Conservation (phyloP, 805 yeast species). For the Jamesozyma gamospora region DNA sequence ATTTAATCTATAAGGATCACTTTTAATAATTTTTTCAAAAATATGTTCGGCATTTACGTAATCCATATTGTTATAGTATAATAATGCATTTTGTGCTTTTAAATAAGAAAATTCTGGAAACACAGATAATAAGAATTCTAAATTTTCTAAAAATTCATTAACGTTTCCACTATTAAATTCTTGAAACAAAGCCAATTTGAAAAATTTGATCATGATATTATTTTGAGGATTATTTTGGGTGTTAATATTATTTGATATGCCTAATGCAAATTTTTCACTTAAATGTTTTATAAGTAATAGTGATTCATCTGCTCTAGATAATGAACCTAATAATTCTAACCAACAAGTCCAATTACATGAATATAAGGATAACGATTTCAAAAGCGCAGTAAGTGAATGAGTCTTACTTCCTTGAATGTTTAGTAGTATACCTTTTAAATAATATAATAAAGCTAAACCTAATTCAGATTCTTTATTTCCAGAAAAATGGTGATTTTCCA, state of each 20-base stretch:
- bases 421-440: conserved; percentile 59
- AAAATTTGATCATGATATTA: conserved; percentile 40
- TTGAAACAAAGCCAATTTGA: conserved; percentile 58
- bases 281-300: conserved; percentile 31
- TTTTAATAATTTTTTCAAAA: conserved; percentile 62
- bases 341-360: conserved; percentile 94
- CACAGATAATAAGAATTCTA: conserved; percentile 39
- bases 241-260: conserved; percentile 7
- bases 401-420: conserved; percentile 47
- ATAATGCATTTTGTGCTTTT: conserved; percentile 71
- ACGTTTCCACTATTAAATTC: conserved; percentile 69
- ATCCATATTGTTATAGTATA: conserved; percentile 77
- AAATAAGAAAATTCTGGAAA: conserved; percentile 71
- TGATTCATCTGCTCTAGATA: conserved; percentile 56
- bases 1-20: conserved; percentile 81
- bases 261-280: conserved; percentile 21
- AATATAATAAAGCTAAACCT: conserved; percentile 49
- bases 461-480: conserved; percentile 6
- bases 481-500: neutral
- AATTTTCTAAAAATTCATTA: conserved; percentile 39
- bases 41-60: conserved; percentile 68
- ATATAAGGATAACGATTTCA: conserved; percentile 51
- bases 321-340: conserved; percentile 62
- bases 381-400: conserved; percentile 51
- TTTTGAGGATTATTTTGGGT: conserved; percentile 10